These are phyloP conservation scores for Herpetomonas samuelpessoai DNA, from an alignment of 208 protist genomes.

Conservation along the genomic window DNA sequence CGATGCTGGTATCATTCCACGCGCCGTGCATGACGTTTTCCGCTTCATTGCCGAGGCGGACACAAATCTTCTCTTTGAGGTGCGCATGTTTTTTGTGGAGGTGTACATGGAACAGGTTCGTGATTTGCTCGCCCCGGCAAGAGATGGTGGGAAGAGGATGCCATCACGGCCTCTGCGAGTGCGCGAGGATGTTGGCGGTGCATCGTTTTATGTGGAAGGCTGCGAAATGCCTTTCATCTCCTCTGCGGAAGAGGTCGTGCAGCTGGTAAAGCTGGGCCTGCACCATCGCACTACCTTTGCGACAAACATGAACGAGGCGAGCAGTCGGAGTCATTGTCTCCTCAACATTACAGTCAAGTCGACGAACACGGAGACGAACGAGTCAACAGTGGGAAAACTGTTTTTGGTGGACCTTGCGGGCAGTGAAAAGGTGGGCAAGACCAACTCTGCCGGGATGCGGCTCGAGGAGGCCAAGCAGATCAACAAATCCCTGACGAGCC, in stretches of 20 bases:
- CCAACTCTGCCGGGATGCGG: slow-evolving; percentile 70
- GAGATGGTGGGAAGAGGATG: neutral
- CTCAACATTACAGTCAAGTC: slow-evolving; percentile 81
- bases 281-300: slow-evolving; percentile 71
- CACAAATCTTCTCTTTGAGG: slow-evolving; percentile 86
- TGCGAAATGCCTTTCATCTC: slow-evolving; percentile 84
- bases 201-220: slow-evolving; percentile 89
- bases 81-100: slow-evolving; percentile 95
- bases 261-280: slow-evolving; percentile 71
- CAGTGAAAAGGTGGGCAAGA: slow-evolving; percentile 87
- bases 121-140: slow-evolving; percentile 86
- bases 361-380: slow-evolving; percentile 37
- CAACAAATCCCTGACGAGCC: slow-evolving; percentile 87
- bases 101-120: slow-evolving; percentile 97
- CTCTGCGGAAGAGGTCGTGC: slow-evolving; percentile 80
- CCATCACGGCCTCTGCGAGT: slow-evolving; percentile 34
- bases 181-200: slow-evolving; percentile 61
- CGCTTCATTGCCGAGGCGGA: slow-evolving; percentile 59
- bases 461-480: slow-evolving; percentile 93
- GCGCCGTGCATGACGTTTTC: slow-evolving; percentile 93
- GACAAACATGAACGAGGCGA: slow-evolving; percentile 87
- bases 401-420: slow-evolving; percentile 91
- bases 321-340: slow-evolving; percentile 86
- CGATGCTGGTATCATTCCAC: slow-evolving; percentile 88
- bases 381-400: slow-evolving; percentile 82